Evolutionary conservation across 768 basidiomycete species (phyloP).

Genomic region (Sporobolomyces roseus): DNA sequence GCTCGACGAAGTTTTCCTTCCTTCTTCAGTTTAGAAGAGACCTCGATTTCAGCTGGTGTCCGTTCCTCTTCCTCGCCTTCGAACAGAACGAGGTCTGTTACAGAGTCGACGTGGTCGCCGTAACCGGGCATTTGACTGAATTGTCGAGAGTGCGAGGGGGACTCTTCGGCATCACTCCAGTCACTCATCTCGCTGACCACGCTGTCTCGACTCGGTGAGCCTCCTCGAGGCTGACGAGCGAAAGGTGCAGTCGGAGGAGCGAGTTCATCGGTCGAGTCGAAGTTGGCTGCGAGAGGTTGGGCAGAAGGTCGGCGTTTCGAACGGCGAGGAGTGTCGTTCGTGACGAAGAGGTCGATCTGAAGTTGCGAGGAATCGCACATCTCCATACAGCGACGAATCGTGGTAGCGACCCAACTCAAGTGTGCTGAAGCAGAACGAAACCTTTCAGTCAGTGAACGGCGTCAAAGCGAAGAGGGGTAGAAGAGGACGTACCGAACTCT

Average conservation of each 20-base stretch:
- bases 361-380: constrained; percentile 55
- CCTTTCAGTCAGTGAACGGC: constrained; percentile 6
- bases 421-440: constrained; percentile 56
- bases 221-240: constrained; percentile 5
- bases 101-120: constrained; percentile 44
- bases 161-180: constrained; percentile 31
- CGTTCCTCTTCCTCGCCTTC: constrained; percentile 67
- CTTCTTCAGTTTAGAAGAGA: constrained; percentile 58
- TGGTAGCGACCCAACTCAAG: constrained; percentile 69
- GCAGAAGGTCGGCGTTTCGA: background rate
- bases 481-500: constrained; percentile 61
- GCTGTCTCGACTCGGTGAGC: constrained; percentile 10
- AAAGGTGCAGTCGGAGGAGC: constrained; percentile 32
- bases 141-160: background rate
- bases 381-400: constrained; percentile 61
- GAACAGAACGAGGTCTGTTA: constrained; percentile 69
- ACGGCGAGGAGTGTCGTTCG: constrained; percentile 48
- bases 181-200: constrained; percentile 32
- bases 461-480: background rate
- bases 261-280: constrained; percentile 18
- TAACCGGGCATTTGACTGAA: constrained; percentile 15
- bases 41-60: constrained; percentile 56
- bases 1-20: constrained; percentile 60
- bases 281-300: background rate
- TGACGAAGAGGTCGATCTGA: constrained; percentile 71